phyloP scores from a whole-genome alignment of 257 asterid genomes.

The Jaltomata sinuosa region DNA sequence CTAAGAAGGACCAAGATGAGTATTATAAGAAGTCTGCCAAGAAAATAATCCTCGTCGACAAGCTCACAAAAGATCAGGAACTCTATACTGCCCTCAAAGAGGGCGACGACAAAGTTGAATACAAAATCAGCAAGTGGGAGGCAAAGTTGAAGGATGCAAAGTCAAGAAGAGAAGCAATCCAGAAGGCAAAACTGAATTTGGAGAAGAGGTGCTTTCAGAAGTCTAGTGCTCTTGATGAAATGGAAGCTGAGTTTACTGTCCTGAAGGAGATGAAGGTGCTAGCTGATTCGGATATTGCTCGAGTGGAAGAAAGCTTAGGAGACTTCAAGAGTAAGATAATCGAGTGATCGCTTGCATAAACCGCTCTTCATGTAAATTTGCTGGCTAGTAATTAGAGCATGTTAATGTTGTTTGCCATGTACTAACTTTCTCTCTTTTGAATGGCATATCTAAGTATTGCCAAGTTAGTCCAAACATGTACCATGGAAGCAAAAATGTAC shows the following conservation, averaged over 20 bases:
- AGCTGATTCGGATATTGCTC: neutral
- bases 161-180: neutral
- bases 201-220: neutral
- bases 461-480: neutral
- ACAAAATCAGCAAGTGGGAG: neutral
- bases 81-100: neutral
- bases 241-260: neutral
- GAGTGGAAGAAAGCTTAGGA: neutral
- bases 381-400: neutral
- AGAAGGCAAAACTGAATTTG: neutral
- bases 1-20: neutral
- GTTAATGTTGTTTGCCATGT: neutral
- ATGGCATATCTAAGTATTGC: neutral
- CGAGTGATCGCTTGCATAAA: neutral
- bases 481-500: neutral
- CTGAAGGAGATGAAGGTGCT: neutral
- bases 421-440: neutral
- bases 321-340: neutral
- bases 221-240: neutral
- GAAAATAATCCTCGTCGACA: neutral
- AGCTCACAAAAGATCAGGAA: neutral
- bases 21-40: neutral
- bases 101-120: neutral
- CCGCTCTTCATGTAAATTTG: neutral
- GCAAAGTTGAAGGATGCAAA: neutral